phyloP scores from a whole-genome alignment of 225 moss, liverwort and hornwort genomes.

The Pseudoscleropodium purum region DNA sequence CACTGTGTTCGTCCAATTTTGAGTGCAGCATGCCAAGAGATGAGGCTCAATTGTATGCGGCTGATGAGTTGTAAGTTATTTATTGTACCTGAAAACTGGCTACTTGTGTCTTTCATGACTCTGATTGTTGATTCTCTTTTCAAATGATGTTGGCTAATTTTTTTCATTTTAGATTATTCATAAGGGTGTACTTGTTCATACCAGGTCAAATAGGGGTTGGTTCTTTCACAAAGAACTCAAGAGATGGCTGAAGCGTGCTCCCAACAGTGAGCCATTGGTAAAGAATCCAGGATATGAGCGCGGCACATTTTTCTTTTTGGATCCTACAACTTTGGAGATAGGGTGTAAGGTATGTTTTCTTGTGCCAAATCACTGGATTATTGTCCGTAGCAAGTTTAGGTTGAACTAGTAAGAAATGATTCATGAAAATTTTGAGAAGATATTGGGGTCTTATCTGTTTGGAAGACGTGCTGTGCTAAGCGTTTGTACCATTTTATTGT shows the following conservation, averaged over 20 bases:
- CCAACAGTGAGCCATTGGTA: constrained; percentile 74
- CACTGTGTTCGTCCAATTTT: constrained; percentile 1
- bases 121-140: neutral
- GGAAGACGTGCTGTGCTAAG: neutral
- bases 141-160: neutral
- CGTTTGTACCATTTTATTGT: neutral
- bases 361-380: neutral
- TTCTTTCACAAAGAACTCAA: constrained; percentile 89
- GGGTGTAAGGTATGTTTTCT: constrained; percentile 61
- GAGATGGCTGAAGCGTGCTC: constrained; percentile 81
- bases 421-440: neutral
- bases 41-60: constrained; percentile 93
- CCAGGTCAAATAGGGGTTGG: constrained; percentile 92
- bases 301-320: constrained; percentile 82
- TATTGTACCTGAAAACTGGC: neutral
- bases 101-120: neutral
- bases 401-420: neutral
- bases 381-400: neutral
- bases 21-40: constrained; percentile 96
- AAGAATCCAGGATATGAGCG: constrained; percentile 73
- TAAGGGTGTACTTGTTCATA: neutral
- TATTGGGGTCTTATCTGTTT: neutral
- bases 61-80: constrained; percentile 65
- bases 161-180: neutral
- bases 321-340: constrained; percentile 77